A percentile compares a stretch with the other conserved stretches of the same genome.
These are phyloP conservation scores for Glaciozyma antarctica DNA, from an alignment of 768 basidiomycete genomes.

Conservation along the genomic window DNA sequence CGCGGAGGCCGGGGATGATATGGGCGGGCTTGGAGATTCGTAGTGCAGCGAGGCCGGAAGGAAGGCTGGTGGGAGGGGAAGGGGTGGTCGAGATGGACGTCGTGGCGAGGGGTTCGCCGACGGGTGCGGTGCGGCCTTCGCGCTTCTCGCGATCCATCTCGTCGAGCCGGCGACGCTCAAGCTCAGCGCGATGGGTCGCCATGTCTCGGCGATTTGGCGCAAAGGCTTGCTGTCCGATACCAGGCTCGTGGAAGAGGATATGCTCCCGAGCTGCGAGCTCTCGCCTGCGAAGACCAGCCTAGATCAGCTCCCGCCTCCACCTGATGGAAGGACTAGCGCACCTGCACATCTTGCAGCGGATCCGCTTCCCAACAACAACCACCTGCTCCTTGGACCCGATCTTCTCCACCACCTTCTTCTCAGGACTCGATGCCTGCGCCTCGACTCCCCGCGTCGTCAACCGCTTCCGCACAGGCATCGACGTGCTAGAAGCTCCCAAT, in stretches of 20 bases:
- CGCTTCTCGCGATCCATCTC: constrained; percentile 17
- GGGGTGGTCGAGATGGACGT: neutral
- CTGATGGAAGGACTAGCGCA: neutral
- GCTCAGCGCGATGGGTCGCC: constrained; percentile 28
- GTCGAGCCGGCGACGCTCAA: constrained; percentile 27
- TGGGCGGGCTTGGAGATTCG: constrained; percentile 24
- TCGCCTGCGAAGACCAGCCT: constrained; percentile 14
- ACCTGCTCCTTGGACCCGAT: constrained; percentile 29
- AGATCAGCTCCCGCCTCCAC: neutral
- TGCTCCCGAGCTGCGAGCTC: constrained; percentile 36
- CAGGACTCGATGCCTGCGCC: neutral
- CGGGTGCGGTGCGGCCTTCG: neutral
- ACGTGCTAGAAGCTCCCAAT: neutral
- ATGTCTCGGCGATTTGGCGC: constrained; percentile 34
- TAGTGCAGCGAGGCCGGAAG: constrained; percentile 14
- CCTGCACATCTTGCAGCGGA: constrained; percentile 33
- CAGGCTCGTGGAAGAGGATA: constrained; percentile 35
- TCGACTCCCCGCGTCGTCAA: constrained; percentile 20
- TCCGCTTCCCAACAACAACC: constrained; percentile 18
- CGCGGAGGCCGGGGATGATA: constrained; percentile 14
- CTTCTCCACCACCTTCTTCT: constrained; percentile 19
- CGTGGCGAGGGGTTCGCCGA: neutral
- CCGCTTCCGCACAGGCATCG: constrained; percentile 17
- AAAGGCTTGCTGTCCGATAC: constrained; percentile 35
- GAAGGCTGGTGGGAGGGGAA: neutral